A percentile compares a stretch with the other conserved stretches of the same genome.
phyloP scores from a whole-genome alignment of 805 yeast genomes.

The Ogataea pini region DNA sequence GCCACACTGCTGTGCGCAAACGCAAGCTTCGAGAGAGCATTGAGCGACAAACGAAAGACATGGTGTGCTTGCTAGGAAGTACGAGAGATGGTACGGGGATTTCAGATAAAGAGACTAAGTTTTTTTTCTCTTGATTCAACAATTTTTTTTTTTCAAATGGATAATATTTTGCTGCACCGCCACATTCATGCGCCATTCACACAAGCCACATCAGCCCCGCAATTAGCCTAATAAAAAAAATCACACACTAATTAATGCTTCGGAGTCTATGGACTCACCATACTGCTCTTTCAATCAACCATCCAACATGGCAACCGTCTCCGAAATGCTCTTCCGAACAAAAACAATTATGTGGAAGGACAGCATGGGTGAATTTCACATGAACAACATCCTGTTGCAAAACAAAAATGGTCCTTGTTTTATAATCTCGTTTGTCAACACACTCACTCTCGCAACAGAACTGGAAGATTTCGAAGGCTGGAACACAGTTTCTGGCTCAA shows the following conservation, averaged over 20 bases:
- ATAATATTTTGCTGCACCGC: not conserved
- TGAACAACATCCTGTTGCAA: conserved; percentile 68
- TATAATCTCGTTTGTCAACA: conserved; percentile 72
- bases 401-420: conserved; percentile 90
- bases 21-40: not conserved
- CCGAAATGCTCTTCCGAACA: conserved; percentile 24
- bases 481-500: conserved; percentile 20
- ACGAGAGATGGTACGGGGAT: not conserved
- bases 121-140: no score
- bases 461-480: conserved; percentile 21
- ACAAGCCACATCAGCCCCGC: conserved; percentile 8
- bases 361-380: conserved; percentile 25
- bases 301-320: no score
- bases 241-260: not conserved
- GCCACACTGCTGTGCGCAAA: not conserved
- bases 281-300: no score
- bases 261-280: not conserved
- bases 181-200: conserved; percentile 1
- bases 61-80: not conserved
- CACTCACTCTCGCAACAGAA: conserved; percentile 56
- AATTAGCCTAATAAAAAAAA: no score
- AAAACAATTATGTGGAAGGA: conserved; percentile 33
- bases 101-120: not conserved
- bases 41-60: not conserved
- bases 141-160: no score